These are phyloP conservation scores for Trichoderma atrobrunneum DNA, from an alignment of 2,329 filamentous ascomycete genomes.

Conservation along the genomic window DNA sequence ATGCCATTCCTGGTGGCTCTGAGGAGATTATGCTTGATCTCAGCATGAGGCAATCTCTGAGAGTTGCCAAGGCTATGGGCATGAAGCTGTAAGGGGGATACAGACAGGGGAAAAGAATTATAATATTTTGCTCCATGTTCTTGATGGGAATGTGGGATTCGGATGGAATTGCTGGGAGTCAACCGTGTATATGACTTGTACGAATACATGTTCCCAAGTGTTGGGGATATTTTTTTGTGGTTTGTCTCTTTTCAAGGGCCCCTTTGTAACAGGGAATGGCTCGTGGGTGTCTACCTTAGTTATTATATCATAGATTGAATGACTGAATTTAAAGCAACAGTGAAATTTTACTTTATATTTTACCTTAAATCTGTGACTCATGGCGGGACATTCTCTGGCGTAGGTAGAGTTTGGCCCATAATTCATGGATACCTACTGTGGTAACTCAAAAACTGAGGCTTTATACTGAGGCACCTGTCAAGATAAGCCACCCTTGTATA, in stretches of 20 bases:
- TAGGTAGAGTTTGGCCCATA: neutral
- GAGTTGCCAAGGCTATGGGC: conserved; percentile 79
- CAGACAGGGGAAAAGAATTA: neutral
- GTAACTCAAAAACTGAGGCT: neutral
- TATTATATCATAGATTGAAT: conserved; percentile 3
- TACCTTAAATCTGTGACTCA: neutral
- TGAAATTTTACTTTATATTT: neutral
- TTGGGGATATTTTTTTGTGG: neutral
- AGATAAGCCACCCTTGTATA: neutral
- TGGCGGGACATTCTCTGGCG: too few relatives aligned
- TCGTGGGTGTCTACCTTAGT: neutral
- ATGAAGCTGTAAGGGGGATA: conserved; percentile 75
- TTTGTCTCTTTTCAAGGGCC: neutral
- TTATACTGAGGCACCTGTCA: neutral
- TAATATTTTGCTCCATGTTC: neutral
- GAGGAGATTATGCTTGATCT: conserved; percentile 99
- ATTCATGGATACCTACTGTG: neutral
- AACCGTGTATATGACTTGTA: conserved; percentile 15
- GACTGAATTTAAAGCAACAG: neutral
- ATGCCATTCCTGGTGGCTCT: conserved; percentile 91
- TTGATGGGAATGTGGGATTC: neutral
- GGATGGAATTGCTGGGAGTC: neutral
- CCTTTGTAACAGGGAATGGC: neutral
- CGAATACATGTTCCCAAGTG: conserved; percentile 4
- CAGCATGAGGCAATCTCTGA: conserved; percentile 85